These are phyloP conservation scores for Trichoderma virens DNA, from an alignment of 495 filamentous ascomycete species.

Conservation along the genomic window DNA sequence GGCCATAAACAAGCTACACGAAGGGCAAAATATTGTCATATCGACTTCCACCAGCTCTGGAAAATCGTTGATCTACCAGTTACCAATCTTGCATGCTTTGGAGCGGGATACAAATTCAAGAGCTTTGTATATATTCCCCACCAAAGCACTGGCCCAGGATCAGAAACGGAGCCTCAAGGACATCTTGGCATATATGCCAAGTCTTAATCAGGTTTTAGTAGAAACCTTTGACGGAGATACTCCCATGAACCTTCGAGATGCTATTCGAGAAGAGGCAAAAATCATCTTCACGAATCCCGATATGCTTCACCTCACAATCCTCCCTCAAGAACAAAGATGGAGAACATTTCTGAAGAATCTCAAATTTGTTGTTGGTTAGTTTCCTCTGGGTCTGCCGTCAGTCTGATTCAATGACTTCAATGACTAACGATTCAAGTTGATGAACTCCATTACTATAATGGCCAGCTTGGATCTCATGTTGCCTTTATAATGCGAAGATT, in stretches of 20 bases:
- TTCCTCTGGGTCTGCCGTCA: no score
- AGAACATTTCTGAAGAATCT: slow-evolving; percentile 81
- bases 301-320: slow-evolving; percentile 92
- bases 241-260: slow-evolving; percentile 65
- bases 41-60: slow-evolving; percentile 93
- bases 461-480: slow-evolving; percentile 87
- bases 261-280: slow-evolving; percentile 78
- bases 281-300: slow-evolving; percentile 99
- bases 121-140: slow-evolving; percentile 98
- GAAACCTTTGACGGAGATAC: slow-evolving; percentile 98
- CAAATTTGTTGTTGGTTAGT: slow-evolving; percentile 73
- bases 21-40: slow-evolving; percentile 81
- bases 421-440: slow-evolving; percentile 36
- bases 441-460: slow-evolving; percentile 95
- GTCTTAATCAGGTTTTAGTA: slow-evolving; percentile 65
- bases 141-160: slow-evolving; percentile 94
- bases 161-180: slow-evolving; percentile 85
- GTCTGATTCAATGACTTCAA: background rate
- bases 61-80: slow-evolving; percentile 93
- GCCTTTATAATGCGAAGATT: slow-evolving; percentile 91
- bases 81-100: slow-evolving; percentile 84
- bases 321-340: slow-evolving; percentile 89
- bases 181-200: slow-evolving; percentile 69
- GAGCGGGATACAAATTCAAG: slow-evolving; percentile 68
- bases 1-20: slow-evolving; percentile 84